Percentiles rank a stretch among this genome's conserved stretches.
phyloP scores from a whole-genome alignment of 1,139 yeast species.

The Taiozyma sp. region DNA sequence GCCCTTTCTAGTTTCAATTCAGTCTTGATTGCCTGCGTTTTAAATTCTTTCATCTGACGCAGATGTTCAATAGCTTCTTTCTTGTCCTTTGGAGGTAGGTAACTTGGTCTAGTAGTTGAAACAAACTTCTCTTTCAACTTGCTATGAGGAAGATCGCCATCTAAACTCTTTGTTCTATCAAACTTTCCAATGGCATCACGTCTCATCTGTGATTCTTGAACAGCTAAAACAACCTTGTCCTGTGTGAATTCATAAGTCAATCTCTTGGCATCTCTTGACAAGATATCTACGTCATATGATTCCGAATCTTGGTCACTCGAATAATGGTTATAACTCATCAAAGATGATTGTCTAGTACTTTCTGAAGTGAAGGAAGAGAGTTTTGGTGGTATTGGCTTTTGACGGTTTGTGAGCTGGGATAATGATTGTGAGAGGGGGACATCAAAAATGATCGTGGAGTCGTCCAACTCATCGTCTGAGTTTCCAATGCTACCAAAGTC shows the following conservation, averaged over 20 bases:
- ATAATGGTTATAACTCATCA: slow-evolving; percentile 25
- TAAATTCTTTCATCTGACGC: slow-evolving; percentile 45
- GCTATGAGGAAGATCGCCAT: slow-evolving; percentile 18
- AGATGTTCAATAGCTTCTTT: slow-evolving; percentile 52
- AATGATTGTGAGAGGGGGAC: slow-evolving; percentile 57
- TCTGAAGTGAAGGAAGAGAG: slow-evolving; percentile 27
- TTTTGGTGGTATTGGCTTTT: slow-evolving; percentile 12
- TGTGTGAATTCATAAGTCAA: slow-evolving; percentile 30
- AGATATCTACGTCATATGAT: slow-evolving; percentile 10
- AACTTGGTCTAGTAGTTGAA: slow-evolving; percentile 54
- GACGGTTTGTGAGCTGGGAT: slow-evolving; percentile 15
- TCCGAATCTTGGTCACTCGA: slow-evolving; percentile 10
- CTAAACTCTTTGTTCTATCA: slow-evolving; percentile 14
- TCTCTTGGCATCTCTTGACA: slow-evolving; percentile 44
- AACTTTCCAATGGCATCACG: slow-evolving; percentile 28
- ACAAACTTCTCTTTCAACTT: slow-evolving; percentile 29
- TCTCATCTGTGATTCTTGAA: slow-evolving; percentile 37
- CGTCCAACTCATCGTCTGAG: slow-evolving; percentile 52
- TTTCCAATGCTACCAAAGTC: slow-evolving; percentile 22
- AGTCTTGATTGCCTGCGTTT: slow-evolving; percentile 40
- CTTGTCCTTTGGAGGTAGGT: slow-evolving; percentile 61
- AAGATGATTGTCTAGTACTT: slow-evolving; percentile 41
- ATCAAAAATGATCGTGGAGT: slow-evolving; percentile 45
- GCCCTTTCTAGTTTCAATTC: slow-evolving; percentile 34
- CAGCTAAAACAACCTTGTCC: slow-evolving; percentile 32